phyloP scores from a whole-genome alignment of 305 asterid genomes.

The Caryopteris hybrid region DNA sequence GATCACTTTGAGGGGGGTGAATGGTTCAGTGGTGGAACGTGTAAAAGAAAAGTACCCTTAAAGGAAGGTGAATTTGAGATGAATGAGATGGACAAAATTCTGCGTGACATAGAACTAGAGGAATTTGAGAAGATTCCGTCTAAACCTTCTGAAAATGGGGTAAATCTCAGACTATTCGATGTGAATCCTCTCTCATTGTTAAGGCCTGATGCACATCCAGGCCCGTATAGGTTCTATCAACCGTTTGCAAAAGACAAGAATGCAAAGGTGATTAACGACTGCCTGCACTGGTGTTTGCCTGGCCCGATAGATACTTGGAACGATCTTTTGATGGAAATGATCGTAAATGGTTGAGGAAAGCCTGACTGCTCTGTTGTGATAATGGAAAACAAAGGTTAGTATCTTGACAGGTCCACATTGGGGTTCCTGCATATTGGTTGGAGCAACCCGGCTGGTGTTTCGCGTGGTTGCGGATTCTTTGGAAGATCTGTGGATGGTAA shows the following conservation, averaged over 20 bases:
- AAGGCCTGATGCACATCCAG: constrained; percentile 93
- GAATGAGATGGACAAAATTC: constrained; percentile 36
- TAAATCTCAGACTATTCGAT: constrained; percentile 54
- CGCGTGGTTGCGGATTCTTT: neutral
- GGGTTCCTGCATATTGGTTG: neutral
- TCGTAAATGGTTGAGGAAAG: constrained; percentile 31
- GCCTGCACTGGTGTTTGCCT: constrained; percentile 93
- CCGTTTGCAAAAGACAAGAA: constrained; percentile 47
- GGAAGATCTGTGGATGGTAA: neutral
- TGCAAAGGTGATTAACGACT: constrained; percentile 48
- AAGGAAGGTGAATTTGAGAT: constrained; percentile 53
- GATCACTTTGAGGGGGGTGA: constrained; percentile 78
- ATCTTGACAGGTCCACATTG: neutral
- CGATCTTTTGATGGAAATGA: constrained; percentile 72
- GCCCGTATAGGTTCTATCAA: constrained; percentile 63
- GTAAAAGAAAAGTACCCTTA: constrained; percentile 49
- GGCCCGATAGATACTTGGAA: constrained; percentile 91
- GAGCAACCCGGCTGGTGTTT: too few species aligned
- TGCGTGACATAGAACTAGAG: constrained; percentile 43
- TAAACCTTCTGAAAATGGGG: constrained; percentile 46
- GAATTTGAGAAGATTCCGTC: constrained; percentile 39
- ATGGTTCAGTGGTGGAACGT: constrained; percentile 72
- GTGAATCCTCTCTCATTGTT: constrained; percentile 50
- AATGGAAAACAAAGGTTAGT: neutral
- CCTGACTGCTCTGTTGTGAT: neutral